phyloP scores from a whole-genome alignment of 345 rosid species.

The Euclidium syriacum region DNA sequence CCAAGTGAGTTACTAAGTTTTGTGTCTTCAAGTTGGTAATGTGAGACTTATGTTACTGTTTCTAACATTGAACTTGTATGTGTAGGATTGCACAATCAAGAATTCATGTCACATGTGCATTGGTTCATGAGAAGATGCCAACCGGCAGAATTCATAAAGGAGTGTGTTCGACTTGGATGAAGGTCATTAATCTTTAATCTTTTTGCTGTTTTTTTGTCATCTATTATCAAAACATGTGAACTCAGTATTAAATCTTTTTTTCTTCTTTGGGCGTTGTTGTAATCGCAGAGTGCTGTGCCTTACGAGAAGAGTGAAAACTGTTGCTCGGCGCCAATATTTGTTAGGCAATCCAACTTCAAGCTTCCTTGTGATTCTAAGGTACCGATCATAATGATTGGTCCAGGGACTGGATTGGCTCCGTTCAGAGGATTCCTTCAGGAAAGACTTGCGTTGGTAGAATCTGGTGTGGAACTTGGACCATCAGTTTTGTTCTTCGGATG shows the following conservation, averaged over 20 bases:
- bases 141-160: conserved; percentile 87
- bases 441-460: conserved; percentile 66
- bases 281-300: conserved; percentile 60
- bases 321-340: conserved; percentile 81
- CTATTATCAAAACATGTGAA: background rate
- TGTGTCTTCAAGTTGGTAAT: background rate
- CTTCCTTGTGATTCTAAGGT: conserved; percentile 72
- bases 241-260: background rate
- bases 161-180: conserved; percentile 95
- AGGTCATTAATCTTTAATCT: too few relatives aligned
- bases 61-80: background rate
- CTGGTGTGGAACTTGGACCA: conserved; percentile 75
- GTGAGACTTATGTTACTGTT: background rate
- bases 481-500: conserved; percentile 87
- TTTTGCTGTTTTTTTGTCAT: background rate
- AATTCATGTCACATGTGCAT: conserved; percentile 96
- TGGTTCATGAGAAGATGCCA: conserved; percentile 79
- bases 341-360: conserved; percentile 88
- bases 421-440: conserved; percentile 99
- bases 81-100: conserved; percentile 76
- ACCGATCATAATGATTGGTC: conserved; percentile 93
- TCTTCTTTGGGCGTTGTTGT: background rate
- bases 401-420: conserved; percentile 98
- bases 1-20: conserved; percentile 47
- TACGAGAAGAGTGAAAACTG: conserved; percentile 59